Conservation (phyloP, 2,329 filamentous ascomycete genomes). For the Exophiala dermatitidis region DNA sequence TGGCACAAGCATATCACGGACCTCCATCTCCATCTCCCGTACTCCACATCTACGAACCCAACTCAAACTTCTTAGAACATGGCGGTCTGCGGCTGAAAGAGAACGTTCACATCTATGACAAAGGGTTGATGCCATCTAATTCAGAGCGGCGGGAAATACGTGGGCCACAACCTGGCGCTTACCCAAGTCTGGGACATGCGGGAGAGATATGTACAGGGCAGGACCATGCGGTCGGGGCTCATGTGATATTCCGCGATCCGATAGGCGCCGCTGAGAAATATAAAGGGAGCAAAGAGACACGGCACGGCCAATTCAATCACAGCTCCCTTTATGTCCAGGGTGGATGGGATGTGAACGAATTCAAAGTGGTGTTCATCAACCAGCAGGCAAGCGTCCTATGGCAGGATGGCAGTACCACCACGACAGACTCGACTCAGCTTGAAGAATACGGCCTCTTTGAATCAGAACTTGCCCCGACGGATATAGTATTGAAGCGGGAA, state of each 20-base stretch:
- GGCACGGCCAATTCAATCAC: constrained; percentile 38
- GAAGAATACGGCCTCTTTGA: constrained; percentile 32
- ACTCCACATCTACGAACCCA: constrained; percentile 23
- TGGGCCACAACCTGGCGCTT: neutral
- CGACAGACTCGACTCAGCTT: constrained; percentile 41
- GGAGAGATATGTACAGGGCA: constrained; percentile 7
- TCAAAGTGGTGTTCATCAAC: constrained; percentile 43
- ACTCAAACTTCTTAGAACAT: constrained; percentile 20
- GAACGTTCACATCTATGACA: constrained; percentile 24
- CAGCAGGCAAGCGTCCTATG: constrained; percentile 50
- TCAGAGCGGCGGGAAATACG: neutral
- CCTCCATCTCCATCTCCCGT: constrained; percentile 12
- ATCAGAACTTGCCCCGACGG: constrained; percentile 52
- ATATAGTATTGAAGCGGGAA: constrained; percentile 47
- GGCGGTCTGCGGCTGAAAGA: constrained; percentile 21
- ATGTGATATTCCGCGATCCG: constrained; percentile 51
- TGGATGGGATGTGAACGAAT: constrained; percentile 55
- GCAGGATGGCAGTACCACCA: constrained; percentile 50
- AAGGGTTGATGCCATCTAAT: constrained; percentile 20
- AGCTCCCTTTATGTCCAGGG: constrained; percentile 43
- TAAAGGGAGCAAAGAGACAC: constrained; percentile 32
- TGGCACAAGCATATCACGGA: neutral
- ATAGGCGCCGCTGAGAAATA: constrained; percentile 48
- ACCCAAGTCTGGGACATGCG: neutral
- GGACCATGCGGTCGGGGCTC: constrained; percentile 40